phyloP scores from a whole-genome alignment of 73 alveolate genomes.

The Tetrahymena elliotti region DNA sequence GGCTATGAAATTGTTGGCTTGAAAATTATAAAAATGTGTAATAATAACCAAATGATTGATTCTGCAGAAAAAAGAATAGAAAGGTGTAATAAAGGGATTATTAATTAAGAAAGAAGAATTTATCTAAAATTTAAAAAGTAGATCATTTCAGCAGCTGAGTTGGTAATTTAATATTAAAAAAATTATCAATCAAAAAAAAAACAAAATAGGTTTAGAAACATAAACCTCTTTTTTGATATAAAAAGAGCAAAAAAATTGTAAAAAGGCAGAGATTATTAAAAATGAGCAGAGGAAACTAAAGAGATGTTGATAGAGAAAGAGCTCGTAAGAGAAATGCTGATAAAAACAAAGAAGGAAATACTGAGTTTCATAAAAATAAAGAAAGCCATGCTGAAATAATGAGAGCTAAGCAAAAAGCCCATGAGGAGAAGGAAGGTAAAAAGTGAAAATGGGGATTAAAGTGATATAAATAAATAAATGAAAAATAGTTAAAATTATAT shows the following conservation, averaged over 20 bases:
- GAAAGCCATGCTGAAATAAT: constrained; percentile 63
- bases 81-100: neutral
- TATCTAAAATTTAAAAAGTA: neutral
- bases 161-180: too few relatives aligned
- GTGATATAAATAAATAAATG: neutral
- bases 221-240: neutral
- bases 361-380: constrained; percentile 40
- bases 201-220: neutral
- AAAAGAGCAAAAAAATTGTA: neutral
- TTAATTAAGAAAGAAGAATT: too few relatives aligned
- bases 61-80: neutral
- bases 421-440: constrained; percentile 43
- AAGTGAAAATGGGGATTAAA: neutral
- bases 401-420: constrained; percentile 58
- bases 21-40: neutral
- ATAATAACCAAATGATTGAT: neutral
- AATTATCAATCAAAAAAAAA: neutral
- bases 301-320: constrained; percentile 56
- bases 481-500: neutral
- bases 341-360: constrained; percentile 26
- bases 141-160: neutral
- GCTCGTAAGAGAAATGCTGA: constrained; percentile 53
- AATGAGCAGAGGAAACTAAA: constrained; percentile 64
- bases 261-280: neutral
- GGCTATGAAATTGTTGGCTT: neutral